Percentiles rank a stretch among this genome's conserved stretches.
Conservation (phyloP, 306 rosid species). For the Canavalia ensiformis region DNA sequence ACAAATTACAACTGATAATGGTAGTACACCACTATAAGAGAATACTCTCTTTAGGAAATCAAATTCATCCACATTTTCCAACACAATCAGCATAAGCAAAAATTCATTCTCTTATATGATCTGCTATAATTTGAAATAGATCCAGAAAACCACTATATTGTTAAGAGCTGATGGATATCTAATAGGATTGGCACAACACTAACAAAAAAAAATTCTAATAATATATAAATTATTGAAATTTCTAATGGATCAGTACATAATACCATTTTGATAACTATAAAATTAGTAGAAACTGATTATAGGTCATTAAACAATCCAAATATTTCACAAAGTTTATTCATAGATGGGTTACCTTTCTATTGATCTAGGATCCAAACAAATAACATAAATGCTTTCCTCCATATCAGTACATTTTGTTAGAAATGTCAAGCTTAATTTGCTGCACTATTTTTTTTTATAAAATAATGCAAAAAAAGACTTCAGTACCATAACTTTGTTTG, state of each 20-base stretch:
- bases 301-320: conserved; percentile 17
- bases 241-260: neutral
- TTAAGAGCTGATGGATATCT: neutral
- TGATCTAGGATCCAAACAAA: neutral
- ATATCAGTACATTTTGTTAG: neutral
- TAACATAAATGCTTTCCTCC: neutral
- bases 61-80: neutral
- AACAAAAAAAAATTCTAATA: neutral
- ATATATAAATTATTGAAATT: neutral
- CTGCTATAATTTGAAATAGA: neutral
- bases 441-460: neutral
- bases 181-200: conserved; percentile 7
- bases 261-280: neutral
- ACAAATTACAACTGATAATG: neutral
- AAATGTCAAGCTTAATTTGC: neutral
- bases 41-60: neutral
- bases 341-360: neutral
- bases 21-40: neutral
- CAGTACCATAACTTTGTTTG: too few relatives aligned
- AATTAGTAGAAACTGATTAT: neutral
- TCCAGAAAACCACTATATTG: conserved; percentile 28
- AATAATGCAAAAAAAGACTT: too few relatives aligned
- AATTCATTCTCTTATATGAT: neutral
- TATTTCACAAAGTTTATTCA: neutral
- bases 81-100: neutral